Evolutionary conservation across 495 filamentous ascomycete species (phyloP), one percentile per base, ranked within the genome.

Genomic region (Chaetomium fimeti): DNA sequence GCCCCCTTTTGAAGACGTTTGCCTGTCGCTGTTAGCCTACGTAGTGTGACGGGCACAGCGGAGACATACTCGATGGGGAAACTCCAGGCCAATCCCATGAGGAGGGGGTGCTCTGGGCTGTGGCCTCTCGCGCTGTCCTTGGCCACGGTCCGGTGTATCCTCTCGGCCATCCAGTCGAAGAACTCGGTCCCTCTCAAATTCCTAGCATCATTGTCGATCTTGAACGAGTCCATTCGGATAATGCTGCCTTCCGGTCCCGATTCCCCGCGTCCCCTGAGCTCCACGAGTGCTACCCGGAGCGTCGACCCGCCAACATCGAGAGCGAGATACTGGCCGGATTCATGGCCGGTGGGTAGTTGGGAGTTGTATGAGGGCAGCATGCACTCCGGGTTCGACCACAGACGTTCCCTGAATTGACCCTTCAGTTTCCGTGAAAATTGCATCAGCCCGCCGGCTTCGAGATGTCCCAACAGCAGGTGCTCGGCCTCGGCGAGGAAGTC

Each of bases 111-210:
- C 18, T 70, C 70, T 0, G 66, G 65, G 20, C 65, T 67, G 66
- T 68, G 65, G n/a, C 72, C 69, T 18, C 62, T 63, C 27, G 73
- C 69, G 40, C 69, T 68, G 8, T 76, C 74, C 47, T 75, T 76
- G 22, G 75, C 70, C 36, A 84, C 69, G 15, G 78, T 81, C 43
- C 83, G 77, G 64, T 84, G 82, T 68, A 94, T 92, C 66, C 87
- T 87, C 68, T 87, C 83, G 4, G 90, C 89, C 76, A 96, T 93
- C 91, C 91, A 96, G 52, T 87, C 79, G 67, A 94, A 96, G 52
- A 93, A 85, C 13, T 67, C 71, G 52, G 74, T 63, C n/a, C 83
- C 83, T 28, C 74, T 72, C 5, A 84, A 71, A 45, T 69, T 69
- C 66, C 77, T 81, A 42, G 83, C 68, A 28, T 73, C 68, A 28